Evolutionary conservation across 192 early-diverging fungal genomes (phyloP).

Genomic region (Entomortierella parvispora): DNA sequence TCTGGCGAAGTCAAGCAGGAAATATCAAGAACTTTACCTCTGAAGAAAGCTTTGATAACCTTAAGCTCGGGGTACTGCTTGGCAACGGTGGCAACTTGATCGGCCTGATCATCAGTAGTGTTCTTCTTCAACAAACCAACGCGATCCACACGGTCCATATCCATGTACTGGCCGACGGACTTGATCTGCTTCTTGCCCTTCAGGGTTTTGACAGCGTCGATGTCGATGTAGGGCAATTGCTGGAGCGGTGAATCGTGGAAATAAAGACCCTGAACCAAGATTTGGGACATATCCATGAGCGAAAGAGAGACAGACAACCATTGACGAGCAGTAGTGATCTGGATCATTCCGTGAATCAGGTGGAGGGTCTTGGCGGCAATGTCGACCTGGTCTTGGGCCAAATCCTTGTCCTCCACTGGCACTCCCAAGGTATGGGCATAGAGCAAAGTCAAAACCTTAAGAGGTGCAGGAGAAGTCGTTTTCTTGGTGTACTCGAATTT

Average conservation of each 20-base stretch:
- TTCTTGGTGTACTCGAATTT: constrained; percentile 73
- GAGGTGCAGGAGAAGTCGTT: constrained; percentile 56
- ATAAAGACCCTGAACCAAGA: constrained; percentile 89
- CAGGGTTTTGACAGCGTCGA: constrained; percentile 72
- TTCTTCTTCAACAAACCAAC: constrained; percentile 60
- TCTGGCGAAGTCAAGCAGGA: too few species aligned
- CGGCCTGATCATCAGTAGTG: constrained; percentile 70
- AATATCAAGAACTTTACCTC: constrained; percentile 69
- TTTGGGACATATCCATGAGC: constrained; percentile 89
- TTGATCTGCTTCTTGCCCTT: constrained; percentile 72
- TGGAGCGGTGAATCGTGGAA: constrained; percentile 80
- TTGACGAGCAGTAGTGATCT: constrained; percentile 85
- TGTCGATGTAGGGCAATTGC: constrained; percentile 85
- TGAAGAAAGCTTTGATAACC: constrained; percentile 82
- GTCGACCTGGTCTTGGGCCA: constrained; percentile 69
- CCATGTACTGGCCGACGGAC: constrained; percentile 73
- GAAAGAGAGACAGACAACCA: constrained; percentile 80
- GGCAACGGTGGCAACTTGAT: constrained; percentile 78
- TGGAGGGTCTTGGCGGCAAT: constrained; percentile 79
- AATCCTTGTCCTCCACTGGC: constrained; percentile 61
- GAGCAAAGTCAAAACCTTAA: constrained; percentile 82
- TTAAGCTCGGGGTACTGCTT: constrained; percentile 81
- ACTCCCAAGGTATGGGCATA: constrained; percentile 88
- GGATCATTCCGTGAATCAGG: constrained; percentile 87
- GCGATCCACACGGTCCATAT: constrained; percentile 72